Base-by-base conservation (phyloP, 176 grass and related monocot genomes). In the Chloris gayana region DNA sequence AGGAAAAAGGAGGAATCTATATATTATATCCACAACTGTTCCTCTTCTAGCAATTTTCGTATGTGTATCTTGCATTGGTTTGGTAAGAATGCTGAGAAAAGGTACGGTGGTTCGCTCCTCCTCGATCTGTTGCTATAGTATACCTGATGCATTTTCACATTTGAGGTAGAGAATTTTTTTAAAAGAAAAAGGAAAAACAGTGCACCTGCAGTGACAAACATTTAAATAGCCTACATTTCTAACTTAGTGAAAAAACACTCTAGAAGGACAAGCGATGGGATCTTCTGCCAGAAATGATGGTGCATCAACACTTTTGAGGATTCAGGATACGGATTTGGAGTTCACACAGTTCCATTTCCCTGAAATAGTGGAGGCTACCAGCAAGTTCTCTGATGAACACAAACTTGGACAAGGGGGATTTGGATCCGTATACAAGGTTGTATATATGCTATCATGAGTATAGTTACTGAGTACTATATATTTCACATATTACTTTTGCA, bases 361-460 rank as follows among this genome's bases (percentile, higher is more conserved):
- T 45, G 37, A 65, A 31, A 38, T 87, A 37, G 50, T 33, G 14
- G 15, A 61, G 19, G 63, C 78, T 19, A 87, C 77, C 5, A 12
- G 19, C 46, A 68, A 69, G 33, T 81, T 87, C 51, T 87, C 63
- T 44, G 64, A 50, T 12, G 9, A 33, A 13, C 1, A 34, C 9
- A 73, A 73, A 53, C 29, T 73, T 34, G 70, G 70, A 73, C 9
- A 87, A 41, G 85, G 84, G 30, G 84, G 84, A 6, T 85, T 85
- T 22, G 84, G 76, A 25, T 49, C 41, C 25, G 84, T 86, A 56
- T 86, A 86, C 46, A 80, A 80, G 84, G 84, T 86, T 37, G 31
- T 19, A 22, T 56, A 19, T 37, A 37, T 37, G 35, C 17, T 56
- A 56, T 56, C 5, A 21, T 56, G 51, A 56, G 51, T 6, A 37